Evolutionary conservation across 202 grass and related monocot genomes (phyloP), one percentile per base, ranked within the genome.

Genomic region (Eragrostis tef): DNA sequence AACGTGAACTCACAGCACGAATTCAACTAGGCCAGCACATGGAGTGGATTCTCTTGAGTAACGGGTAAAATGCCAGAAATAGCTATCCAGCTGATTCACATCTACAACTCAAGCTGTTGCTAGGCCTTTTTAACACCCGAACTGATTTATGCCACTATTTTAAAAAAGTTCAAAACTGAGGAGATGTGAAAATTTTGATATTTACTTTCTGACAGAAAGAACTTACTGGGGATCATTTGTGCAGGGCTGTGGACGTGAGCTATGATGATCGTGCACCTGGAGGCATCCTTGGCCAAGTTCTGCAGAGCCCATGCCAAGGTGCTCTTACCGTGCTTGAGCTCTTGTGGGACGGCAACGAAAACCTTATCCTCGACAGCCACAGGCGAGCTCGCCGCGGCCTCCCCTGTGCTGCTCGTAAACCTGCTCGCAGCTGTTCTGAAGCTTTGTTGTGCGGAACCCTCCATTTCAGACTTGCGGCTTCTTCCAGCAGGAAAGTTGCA

Each of bases 161-260:
- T 39, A 39, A 39, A 39, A 39, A 39, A 39, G 34, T 5, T 39
- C 6, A 39, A 39, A 39, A 39, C 22, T 1, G 36, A 67, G 64
- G 17, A 67, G 13, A 74, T 20, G 2, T 56, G 51, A 0, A 57
- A 12, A 57, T 15, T 3, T 25, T 13, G 2, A 1, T 7, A 10
- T 24, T 69, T 45, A 46, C 41, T 39, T 39, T 20, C 17, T 20
- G 17, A 34, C 70, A 54, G 6, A 5, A 49, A 19, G 27, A 73
- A 70, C 83, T 70, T 90, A 93, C 91, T 73, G 74, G 83, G 64
- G 41, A 86, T 87, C 72, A 74, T 82, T 74, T 86, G 59, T 22
- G 86, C 48, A 57, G 91, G 88, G 20, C 26, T 41, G 69, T 88
- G 80, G 75, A 94, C 88, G 46, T 85, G 86, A 29, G 68, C 46